Base-by-base conservation (phyloP, 2,329 filamentous ascomycete genomes). In the Fusarium xyrophilum region DNA sequence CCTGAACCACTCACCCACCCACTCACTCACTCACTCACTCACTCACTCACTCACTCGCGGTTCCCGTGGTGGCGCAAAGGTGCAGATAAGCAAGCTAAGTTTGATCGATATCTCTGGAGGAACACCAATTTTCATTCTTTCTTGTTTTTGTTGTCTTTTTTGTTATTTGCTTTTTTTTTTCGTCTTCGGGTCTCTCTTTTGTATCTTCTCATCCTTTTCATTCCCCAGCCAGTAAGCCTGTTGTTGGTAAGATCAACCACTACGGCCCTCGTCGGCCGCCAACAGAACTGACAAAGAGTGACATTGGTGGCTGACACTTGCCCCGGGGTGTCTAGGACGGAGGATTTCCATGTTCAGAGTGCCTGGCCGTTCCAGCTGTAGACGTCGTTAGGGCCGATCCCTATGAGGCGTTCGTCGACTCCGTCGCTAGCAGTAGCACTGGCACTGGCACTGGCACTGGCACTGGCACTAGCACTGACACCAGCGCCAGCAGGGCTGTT, bases 321-420 rank as follows among this genome's bases (percentile, higher is more conserved):
- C 30, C 21, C 38, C 23, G 10, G 25, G 48, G 21, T 27, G 42
- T 33, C 32, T 28, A 35, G 23, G 27, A 43, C 68, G 54, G 54
- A 59, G 50, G 52, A 56, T 54, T 43, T 53, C 28, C 46, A 53
- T 47, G 36, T 36, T 66, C 61, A 73, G 54, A 70, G 57, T 57
- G 57, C 57, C 51, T 70, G 56, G 39, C 62, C 46, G 57, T 55
- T 58, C 71, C 71, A 73, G 51, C 61, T 60, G 56, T 70, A 71
- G 56, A 57, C 51, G 39, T 60, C 40, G 39, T 53, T 63, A 36
- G 59, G 53, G 52, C 54, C 36, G 40, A 68, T 63, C 44, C 58
- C 70, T 47, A 74, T 53, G 53, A 72, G 65, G 59, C 65, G 64
- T 35, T 69, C 62, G 56, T 63, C 65, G 53, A 59, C 67, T 70